These are phyloP conservation scores for Paraglomus occultum DNA, from an alignment of 192 early-diverging fungal species.

Conservation along the genomic window DNA sequence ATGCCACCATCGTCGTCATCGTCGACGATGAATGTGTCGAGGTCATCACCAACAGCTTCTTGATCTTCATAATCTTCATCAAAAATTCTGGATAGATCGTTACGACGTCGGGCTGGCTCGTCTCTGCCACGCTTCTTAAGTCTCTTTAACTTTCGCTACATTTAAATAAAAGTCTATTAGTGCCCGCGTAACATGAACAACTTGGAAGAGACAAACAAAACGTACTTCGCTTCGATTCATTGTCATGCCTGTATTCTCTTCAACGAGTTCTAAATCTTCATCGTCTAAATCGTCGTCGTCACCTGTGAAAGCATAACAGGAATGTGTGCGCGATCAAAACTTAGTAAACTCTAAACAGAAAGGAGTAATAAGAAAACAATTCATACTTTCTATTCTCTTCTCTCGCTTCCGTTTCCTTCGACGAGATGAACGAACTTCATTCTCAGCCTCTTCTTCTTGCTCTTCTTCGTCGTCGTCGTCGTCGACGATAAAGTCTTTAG, in stretches of 20 bases:
- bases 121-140: constrained; percentile 72
- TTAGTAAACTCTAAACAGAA: neutral
- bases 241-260: constrained; percentile 79
- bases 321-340: constrained; percentile 13
- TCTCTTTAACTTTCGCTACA: constrained; percentile 60
- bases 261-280: constrained; percentile 90
- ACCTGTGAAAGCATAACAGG: neutral
- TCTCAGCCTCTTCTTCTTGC: constrained; percentile 40
- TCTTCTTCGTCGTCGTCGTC: constrained; percentile 64
- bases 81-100: constrained; percentile 16
- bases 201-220: neutral
- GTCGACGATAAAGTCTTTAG: constrained; percentile 73
- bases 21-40: constrained; percentile 16
- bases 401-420: constrained; percentile 52
- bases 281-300: constrained; percentile 82
- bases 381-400: constrained; percentile 44
- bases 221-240: constrained; percentile 46
- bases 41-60: constrained; percentile 11
- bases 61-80: constrained; percentile 13
- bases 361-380: neutral
- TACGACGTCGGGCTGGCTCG: neutral
- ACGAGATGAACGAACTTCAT: neutral
- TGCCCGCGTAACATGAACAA: constrained; percentile 11
- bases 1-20: constrained; percentile 32
- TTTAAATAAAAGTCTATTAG: neutral